Evolutionary conservation across 768 basidiomycete genomes (phyloP).

Genomic region (Harrya chromipes): DNA sequence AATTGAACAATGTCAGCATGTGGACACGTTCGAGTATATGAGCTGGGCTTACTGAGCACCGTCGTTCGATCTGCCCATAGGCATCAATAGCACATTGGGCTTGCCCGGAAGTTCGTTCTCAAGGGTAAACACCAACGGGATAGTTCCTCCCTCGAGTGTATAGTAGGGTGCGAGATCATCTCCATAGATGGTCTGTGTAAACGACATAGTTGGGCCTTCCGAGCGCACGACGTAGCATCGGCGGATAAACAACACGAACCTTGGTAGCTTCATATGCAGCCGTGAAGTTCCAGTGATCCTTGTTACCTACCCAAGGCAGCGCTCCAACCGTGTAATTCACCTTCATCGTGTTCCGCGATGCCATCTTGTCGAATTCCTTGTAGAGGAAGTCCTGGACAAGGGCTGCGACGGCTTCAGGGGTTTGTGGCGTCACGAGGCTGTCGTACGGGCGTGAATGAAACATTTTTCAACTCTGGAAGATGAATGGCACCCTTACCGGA

Average conservation of each 20-base stretch:
- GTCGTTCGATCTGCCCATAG: slow-evolving; percentile 91
- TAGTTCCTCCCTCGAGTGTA: slow-evolving; percentile 84
- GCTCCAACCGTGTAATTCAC: slow-evolving; percentile 68
- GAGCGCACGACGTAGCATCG: too few species aligned
- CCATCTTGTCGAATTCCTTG: slow-evolving; percentile 74
- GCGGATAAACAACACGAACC: slow-evolving; percentile 30
- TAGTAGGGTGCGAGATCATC: slow-evolving; percentile 57
- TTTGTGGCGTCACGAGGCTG: slow-evolving; percentile 77
- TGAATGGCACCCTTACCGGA: slow-evolving; percentile 34
- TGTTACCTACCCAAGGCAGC: slow-evolving; percentile 79
- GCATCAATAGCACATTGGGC: slow-evolving; percentile 73
- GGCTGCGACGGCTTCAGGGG: slow-evolving; percentile 61
- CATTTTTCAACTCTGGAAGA: too few species aligned
- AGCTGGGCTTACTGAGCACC: slow-evolving; percentile 70
- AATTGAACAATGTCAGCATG: background rate
- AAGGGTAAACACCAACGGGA: slow-evolving; percentile 85
- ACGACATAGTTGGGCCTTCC: too few species aligned
- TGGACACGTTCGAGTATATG: background rate
- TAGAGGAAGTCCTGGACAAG: slow-evolving; percentile 66
- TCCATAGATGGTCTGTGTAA: slow-evolving; percentile 16
- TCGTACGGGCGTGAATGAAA: too few species aligned
- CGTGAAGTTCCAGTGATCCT: slow-evolving; percentile 83
- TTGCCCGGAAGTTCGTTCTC: slow-evolving; percentile 68
- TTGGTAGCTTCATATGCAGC: slow-evolving; percentile 80
- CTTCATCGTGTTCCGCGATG: slow-evolving; percentile 71